A percentile compares a stretch with the other conserved stretches of the same genome.
phyloP scores from a whole-genome alignment of 192 early-diverging fungal species.

The Cetraspora pellucida region DNA sequence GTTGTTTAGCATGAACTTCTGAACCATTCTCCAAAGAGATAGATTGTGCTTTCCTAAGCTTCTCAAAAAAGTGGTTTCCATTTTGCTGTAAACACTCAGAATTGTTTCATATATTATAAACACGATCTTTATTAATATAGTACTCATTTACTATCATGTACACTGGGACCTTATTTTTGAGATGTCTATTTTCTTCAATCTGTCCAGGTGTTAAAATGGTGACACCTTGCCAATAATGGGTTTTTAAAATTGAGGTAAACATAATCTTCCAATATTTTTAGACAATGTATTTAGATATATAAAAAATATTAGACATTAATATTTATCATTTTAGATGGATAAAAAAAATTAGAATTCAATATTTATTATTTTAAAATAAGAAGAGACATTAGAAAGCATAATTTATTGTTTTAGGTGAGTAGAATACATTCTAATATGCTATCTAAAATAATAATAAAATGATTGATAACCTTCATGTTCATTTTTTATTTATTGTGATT shows the following conservation, averaged over 20 bases:
- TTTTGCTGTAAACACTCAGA: neutral
- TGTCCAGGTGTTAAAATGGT: neutral
- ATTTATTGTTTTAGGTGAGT: no score
- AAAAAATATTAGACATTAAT: neutral
- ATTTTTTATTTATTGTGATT: neutral
- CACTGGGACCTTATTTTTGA: neutral
- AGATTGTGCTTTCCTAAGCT: neutral
- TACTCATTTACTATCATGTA: no score
- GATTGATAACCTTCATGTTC: neutral
- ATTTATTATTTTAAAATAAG: no score
- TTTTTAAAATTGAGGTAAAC: neutral
- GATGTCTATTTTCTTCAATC: slow-evolving; percentile 2
- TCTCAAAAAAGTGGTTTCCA: neutral
- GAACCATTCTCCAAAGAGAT: neutral
- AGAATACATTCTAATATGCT: neutral
- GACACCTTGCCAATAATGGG: neutral
- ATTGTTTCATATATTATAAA: no score
- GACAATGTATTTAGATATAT: neutral
- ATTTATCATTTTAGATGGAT: neutral
- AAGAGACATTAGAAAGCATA: no score
- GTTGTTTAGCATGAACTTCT: neutral
- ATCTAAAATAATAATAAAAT: neutral
- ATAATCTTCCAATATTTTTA: slow-evolving; percentile 1
- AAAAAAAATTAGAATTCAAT: no score
- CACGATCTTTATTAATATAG: no score